Evolutionary conservation across 805 yeast genomes (phyloP), one percentile per base, ranked within the genome.

Genomic region (Myxozyma vanderwaltii): DNA sequence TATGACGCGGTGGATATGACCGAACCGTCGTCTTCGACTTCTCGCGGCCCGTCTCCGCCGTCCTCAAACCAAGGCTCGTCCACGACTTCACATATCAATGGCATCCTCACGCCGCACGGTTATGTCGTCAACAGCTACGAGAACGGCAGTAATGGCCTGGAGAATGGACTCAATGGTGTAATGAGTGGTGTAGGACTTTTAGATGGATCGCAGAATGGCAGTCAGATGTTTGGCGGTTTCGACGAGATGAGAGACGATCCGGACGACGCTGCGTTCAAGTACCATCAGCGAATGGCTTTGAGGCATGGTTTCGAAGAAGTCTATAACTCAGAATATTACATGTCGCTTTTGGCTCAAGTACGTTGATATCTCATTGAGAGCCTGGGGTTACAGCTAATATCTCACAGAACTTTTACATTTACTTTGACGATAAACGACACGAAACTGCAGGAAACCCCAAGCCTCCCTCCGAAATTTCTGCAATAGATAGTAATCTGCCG

Each of bases 351-450:
- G 57, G 85, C 84, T 38, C 81, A 73, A 61, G 74, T 70, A 51
- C 19, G 70, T 46, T 2, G 12, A 33, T 17, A 8, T 24, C n/a
- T 3, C 39, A 31, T 24, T 13, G 26, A 7, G 4, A 26, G 4
- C 29, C 38, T 27, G 7, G 17, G 12, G 15, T 24, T 26, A 24
- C 12, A 15, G 41, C 33, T 33, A 38, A 35, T 31, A 26, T 15
- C 44, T 12, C n/a, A 26, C 31, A 84, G 71, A 83, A 86, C 52
- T 90, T 88, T 75, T 86, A 83, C 72, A 85, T 88, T 56, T 94
- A 94, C 74, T 92, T 82, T 71, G 96, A 91, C 70, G 92, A 90
- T 69, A 92, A 94, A 71, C 82, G 98, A 50, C 97, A 94, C 71
- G 87, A 85, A 65, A 88, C 97, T 1, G 88, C 89, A 61, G 96